Evolutionary conservation across 1,284 basidiomycete genomes (phyloP), one percentile per base, ranked within the genome.

Genomic region (Microbotryum silenes-acaulis): DNA sequence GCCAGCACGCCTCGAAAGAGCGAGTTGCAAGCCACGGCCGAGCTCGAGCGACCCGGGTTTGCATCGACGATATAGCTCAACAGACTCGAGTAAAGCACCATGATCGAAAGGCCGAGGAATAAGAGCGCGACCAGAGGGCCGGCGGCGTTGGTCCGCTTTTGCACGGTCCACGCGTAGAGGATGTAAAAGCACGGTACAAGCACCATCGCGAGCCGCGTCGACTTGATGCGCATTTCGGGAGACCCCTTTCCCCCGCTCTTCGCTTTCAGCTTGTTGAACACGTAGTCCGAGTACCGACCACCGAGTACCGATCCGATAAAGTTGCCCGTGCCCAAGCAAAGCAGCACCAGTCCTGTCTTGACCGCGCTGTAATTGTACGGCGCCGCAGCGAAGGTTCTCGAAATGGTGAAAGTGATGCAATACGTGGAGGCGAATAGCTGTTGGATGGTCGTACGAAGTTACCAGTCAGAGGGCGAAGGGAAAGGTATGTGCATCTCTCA

Each of bases 21-120:
- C 63, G 85, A 86, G 72, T 90, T 90, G 20, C 79, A 75, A 0
- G 87, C 73, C 6, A 87, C 82, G 3, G 85, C 86, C 18, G 81
- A 82, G 1, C 84, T 82, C 0, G 85, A 85, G 21, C 86, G 80
- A 7, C 89, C 88, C 4, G 78, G 76, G 71, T 89, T 90, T 4
- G 86, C 82, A 71, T 91, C 88, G 8, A 88, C 71, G 54, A 88
- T 79, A 70, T 88, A 89, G 0, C 86, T 83, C 42, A 90, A 75
- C 1, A 85, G 84, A 64, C 83, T 84, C 18, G 85, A 75, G 72
- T 69, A 65, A 46, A 88, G 74, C 4, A 85, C 84, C 67, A 83
- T 85, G 23, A 84, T 75, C 71, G 88, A 87, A 8, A 62, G 51
- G 6, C 73, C 73, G 25, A 70, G 62, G 42, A 71, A 46, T 50